phyloP scores from a whole-genome alignment of 495 filamentous ascomycete species.

The Neurospora discreta region DNA sequence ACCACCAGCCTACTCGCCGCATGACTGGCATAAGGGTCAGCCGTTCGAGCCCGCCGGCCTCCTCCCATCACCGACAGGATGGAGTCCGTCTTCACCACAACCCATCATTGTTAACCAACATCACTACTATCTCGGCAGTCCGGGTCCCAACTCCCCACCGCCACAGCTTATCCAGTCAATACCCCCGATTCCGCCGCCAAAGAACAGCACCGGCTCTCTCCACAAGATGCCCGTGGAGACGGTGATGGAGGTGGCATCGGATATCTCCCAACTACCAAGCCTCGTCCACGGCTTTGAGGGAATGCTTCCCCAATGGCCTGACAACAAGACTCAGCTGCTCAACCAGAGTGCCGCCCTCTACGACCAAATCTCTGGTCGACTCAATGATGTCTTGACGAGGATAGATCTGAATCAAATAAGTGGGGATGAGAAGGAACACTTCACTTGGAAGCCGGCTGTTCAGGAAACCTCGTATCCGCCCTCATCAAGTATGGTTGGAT shows the following conservation, averaged over 20 bases:
- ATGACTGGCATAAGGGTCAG: slow-evolving; percentile 14
- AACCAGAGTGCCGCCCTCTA: slow-evolving; percentile 39
- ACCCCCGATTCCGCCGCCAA: not conserved
- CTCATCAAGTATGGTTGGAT: not conserved
- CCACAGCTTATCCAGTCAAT: not conserved
- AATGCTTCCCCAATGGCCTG: slow-evolving; percentile 24
- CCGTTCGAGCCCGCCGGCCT: slow-evolving; percentile 23
- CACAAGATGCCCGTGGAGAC: slow-evolving; percentile 29
- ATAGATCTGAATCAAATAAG: slow-evolving; percentile 58
- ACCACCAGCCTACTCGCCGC: slow-evolving; percentile 10
- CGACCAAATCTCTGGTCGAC: slow-evolving; percentile 44
- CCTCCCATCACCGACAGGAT: slow-evolving; percentile 24
- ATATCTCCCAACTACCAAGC: slow-evolving; percentile 18
- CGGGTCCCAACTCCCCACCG: slow-evolving; percentile 14
- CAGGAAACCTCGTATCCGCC: not conserved
- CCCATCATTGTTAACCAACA: slow-evolving; percentile 39
- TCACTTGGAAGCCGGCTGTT: slow-evolving; percentile 26
- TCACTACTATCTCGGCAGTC: slow-evolving; percentile 32
- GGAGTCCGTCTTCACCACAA: slow-evolving; percentile 17
- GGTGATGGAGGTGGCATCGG: slow-evolving; percentile 25
- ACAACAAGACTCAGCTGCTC: slow-evolving; percentile 28
- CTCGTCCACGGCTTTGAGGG: slow-evolving; percentile 22
- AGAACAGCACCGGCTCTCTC: slow-evolving; percentile 12
- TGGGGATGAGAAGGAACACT: slow-evolving; percentile 52
- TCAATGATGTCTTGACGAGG: slow-evolving; percentile 52